Base-by-base conservation (phyloP, 2,329 filamentous ascomycete species). In the Aspergillus arachidicola region DNA sequence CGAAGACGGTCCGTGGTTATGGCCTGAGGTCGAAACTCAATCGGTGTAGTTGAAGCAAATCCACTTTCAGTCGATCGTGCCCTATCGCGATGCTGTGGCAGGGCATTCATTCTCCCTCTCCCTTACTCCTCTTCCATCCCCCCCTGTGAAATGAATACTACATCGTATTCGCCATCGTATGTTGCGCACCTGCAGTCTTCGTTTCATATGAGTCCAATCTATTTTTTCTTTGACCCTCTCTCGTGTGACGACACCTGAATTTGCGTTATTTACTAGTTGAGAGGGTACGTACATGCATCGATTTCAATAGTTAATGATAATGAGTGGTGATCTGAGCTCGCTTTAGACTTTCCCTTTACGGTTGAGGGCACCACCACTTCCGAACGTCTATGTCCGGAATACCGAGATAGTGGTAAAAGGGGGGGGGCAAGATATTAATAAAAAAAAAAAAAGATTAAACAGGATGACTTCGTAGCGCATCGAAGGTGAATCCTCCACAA, bases 1-100 rank as follows among this genome's bases (percentile, higher is more conserved):
- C 62, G 63, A 65, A 61, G 32, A 12, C 50, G 45, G 53, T 26
- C 48, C 28, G 38, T 53, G 45, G 46, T 21, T 53, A 61, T 45
- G 19, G 41, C 26, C 45, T 55, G 43, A 55, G 51, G 51, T 38
- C 51, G 51, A 38, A 55, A 55, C 32, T 55, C 21, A 55, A 55
- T 55, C 51, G 51, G 51, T 55, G 51, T 26, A 34, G 32, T n/a
- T 7, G 7, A 19, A 26, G 30, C 23, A 30, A n/a, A 30, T 28
- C 50, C 51, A 26, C 51, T 7, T 28, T 38, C 21, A 5, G 16
- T 14, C 51, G 26, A 34, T 30, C 55, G 46, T 36, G 19, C 21
- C 21, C 54, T 36, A 64, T 45, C n/a, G 41, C 5, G 26, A 26
- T 48, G 43, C 16, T 14, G 41, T 9, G 48, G 21, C 38, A 10